Percentiles rank a stretch among this genome's conserved stretches.
Conservation (phyloP, 23 red algal genomes). For the Gracilaria vermiculophylla region DNA sequence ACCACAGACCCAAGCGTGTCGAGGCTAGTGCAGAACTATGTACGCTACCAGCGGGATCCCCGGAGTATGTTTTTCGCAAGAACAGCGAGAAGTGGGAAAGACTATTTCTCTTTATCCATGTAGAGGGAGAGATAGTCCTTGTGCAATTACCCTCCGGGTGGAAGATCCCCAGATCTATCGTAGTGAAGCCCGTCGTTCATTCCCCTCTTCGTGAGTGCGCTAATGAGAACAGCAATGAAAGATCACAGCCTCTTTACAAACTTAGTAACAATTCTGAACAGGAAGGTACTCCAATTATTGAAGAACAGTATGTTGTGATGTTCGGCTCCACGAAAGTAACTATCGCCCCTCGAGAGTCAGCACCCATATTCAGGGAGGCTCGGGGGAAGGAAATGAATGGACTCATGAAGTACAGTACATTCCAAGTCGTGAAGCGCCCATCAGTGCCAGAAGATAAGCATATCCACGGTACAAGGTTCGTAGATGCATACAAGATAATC, state of each 20-base stretch:
- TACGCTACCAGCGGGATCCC: background rate
- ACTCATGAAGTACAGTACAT: background rate
- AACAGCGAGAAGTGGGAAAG: slow-evolving; percentile 7
- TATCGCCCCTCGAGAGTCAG: no score
- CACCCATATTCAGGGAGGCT: background rate
- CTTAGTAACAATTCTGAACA: background rate
- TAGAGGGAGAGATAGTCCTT: slow-evolving; percentile 40
- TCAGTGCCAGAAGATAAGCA: background rate
- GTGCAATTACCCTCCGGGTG: background rate
- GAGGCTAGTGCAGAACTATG: background rate
- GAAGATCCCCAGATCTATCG: background rate
- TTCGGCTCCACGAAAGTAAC: no score
- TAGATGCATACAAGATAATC: slow-evolving; percentile 1
- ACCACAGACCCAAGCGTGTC: background rate
- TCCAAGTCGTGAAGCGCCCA: background rate
- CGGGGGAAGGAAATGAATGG: background rate
- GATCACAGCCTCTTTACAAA: background rate
- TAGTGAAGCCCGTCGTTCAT: slow-evolving; percentile 18
- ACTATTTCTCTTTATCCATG: slow-evolving; percentile 26
- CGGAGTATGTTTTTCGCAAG: slow-evolving; percentile 9
- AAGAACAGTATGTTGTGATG: no score
- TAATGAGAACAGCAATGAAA: background rate
- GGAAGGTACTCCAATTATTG: background rate
- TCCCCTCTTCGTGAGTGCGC: background rate
- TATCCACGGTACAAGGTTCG: slow-evolving; percentile 9